phyloP scores from a whole-genome alignment of 1,139 yeast genomes.

The Candida buenavistaensis region DNA sequence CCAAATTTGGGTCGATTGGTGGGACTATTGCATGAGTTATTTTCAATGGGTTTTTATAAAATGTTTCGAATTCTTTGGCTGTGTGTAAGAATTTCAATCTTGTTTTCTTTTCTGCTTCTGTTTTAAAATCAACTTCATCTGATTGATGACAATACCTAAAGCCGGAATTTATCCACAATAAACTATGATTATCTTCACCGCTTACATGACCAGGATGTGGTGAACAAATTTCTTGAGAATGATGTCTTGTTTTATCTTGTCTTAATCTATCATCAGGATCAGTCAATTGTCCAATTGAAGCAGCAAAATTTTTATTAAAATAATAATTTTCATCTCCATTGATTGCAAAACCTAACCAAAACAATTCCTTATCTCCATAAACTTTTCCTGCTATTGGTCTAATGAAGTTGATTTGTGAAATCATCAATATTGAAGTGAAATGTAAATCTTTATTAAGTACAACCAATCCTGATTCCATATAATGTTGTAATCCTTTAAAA shows the following conservation, averaged over 20 bases:
- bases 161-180: slow-evolving; percentile 38
- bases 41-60: slow-evolving; percentile 23
- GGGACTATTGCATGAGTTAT: slow-evolving; percentile 31
- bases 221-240: slow-evolving; percentile 37
- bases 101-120: slow-evolving; percentile 24
- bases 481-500: slow-evolving; percentile 31
- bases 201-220: slow-evolving; percentile 47
- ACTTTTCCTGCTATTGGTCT: slow-evolving; percentile 24
- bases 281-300: slow-evolving; percentile 31
- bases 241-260: slow-evolving; percentile 19
- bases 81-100: slow-evolving; percentile 15
- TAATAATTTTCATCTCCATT: slow-evolving; percentile 35
- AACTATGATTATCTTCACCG: slow-evolving; percentile 29
- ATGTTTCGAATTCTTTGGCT: slow-evolving; percentile 20
- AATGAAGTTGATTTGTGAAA: slow-evolving; percentile 30
- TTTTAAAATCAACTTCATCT: slow-evolving; percentile 22
- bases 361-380: slow-evolving; percentile 37
- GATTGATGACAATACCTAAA: slow-evolving; percentile 32
- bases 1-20: slow-evolving; percentile 20
- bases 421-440: slow-evolving; percentile 28
- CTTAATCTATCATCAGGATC: slow-evolving; percentile 21
- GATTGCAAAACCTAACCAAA: slow-evolving; percentile 34
- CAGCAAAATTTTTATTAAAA: slow-evolving; percentile 29
- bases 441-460: slow-evolving; percentile 28
- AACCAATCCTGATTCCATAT: slow-evolving; percentile 36